Evolutionary conservation across 1,284 basidiomycete genomes (phyloP).

Genomic region (Gymnopus androsaceus): DNA sequence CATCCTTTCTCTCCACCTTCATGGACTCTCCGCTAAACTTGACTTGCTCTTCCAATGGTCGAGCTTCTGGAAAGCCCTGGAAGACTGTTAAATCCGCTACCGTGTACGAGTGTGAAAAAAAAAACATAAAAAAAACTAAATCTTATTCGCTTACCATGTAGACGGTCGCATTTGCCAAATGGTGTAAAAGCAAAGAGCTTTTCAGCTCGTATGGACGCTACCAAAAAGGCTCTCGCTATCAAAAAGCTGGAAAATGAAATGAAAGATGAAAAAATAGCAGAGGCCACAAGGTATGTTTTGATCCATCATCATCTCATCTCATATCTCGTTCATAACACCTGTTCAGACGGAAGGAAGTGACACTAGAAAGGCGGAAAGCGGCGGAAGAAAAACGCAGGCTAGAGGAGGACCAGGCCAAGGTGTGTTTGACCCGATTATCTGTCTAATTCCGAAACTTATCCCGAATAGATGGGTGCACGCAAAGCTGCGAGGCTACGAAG

Average conservation of each 20-base stretch:
- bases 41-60: constrained; percentile 57
- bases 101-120: constrained; percentile 44
- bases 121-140: constrained; percentile 10
- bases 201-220: constrained; percentile 69
- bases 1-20: no score
- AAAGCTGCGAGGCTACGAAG: constrained; percentile 72
- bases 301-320: background rate
- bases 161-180: constrained; percentile 67
- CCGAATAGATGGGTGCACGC: constrained; percentile 70
- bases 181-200: constrained; percentile 68
- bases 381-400: constrained; percentile 69
- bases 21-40: constrained; percentile 25
- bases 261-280: constrained; percentile 73
- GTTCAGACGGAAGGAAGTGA: constrained; percentile 64
- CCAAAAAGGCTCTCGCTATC: constrained; percentile 62
- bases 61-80: constrained; percentile 70
- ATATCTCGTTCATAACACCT: constrained; percentile 9
- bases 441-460: constrained; percentile 12
- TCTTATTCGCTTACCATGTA: constrained; percentile 36
- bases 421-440: constrained; percentile 30
- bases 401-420: constrained; percentile 74
- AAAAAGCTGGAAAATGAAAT: constrained; percentile 73
- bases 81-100: constrained; percentile 63
- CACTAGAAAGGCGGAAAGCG: constrained; percentile 65
- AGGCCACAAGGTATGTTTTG: constrained; percentile 54